Conservation (phyloP, 208 protist species). For the Polymyxa betae region DNA sequence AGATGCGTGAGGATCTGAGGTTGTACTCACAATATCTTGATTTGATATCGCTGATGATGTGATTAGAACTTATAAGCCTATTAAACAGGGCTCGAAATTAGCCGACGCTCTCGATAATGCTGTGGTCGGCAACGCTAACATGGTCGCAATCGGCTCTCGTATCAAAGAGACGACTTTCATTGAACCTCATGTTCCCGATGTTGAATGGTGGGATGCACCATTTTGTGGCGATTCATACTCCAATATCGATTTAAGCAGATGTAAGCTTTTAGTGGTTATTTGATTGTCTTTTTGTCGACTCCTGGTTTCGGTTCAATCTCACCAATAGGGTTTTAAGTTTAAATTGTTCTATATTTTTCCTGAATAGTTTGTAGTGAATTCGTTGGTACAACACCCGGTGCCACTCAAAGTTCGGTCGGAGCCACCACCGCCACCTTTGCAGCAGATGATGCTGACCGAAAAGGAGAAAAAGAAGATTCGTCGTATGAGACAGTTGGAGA, state of each 20-base stretch:
- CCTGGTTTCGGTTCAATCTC: not conserved
- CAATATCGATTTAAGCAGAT: not conserved
- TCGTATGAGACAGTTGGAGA: slow-evolving; percentile 49
- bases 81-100: not conserved
- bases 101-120: slow-evolving; percentile 12
- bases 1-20: slow-evolving; percentile 20
- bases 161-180: not conserved
- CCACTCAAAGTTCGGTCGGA: slow-evolving; percentile 13
- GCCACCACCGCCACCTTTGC: slow-evolving; percentile 16
- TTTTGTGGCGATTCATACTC: not conserved
- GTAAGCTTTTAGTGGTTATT: not conserved
- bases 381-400: slow-evolving; percentile 18
- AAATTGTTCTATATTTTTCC: no score
- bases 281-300: not conserved
- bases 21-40: not conserved
- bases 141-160: slow-evolving; percentile 1
- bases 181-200: slow-evolving; percentile 22
- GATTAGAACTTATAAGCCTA: not conserved
- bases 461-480: slow-evolving; percentile 57
- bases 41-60: not conserved
- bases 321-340: no score
- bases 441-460: slow-evolving; percentile 38
- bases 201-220: slow-evolving; percentile 27
- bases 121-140: not conserved
- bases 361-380: not conserved